Evolutionary conservation across 129 eudicot genomes (phyloP).

Genomic region (Saussurea involucrata): DNA sequence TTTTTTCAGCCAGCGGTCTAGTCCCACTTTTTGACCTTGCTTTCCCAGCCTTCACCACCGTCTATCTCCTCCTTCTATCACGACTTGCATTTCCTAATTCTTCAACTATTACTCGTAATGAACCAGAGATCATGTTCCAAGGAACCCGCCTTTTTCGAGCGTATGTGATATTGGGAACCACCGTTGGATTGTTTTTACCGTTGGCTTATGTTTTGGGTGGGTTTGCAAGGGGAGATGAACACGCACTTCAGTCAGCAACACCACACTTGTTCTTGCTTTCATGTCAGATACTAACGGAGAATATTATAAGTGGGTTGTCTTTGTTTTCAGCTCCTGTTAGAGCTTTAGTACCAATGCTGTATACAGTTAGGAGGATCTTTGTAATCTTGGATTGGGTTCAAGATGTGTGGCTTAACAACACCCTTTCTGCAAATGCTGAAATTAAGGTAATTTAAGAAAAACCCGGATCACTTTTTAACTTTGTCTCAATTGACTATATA

Average conservation of each 20-base stretch:
- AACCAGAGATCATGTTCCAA: slow-evolving; percentile 20
- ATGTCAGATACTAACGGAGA: slow-evolving; percentile 81
- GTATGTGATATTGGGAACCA: slow-evolving; percentile 62
- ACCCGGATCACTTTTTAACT: no score
- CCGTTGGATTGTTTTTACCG: slow-evolving; percentile 69
- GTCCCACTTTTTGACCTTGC: slow-evolving; percentile 78
- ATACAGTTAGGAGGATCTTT: slow-evolving; percentile 71
- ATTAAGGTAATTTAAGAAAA: no score
- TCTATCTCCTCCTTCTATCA: slow-evolving; percentile 54
- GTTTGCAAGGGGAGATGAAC: slow-evolving; percentile 87
- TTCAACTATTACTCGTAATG: slow-evolving; percentile 7
- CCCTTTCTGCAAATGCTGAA: slow-evolving; percentile 50
- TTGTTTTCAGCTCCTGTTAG: slow-evolving; percentile 91
- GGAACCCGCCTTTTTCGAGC: slow-evolving; percentile 55
- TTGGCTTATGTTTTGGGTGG: slow-evolving; percentile 90
- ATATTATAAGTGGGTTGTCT: slow-evolving; percentile 62
- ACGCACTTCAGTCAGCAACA: slow-evolving; percentile 77
- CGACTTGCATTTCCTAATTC: slow-evolving; percentile 54
- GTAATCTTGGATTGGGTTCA: slow-evolving; percentile 78
- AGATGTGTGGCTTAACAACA: slow-evolving; percentile 76
- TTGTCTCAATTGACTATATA: no score
- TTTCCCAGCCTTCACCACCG: slow-evolving; percentile 68
- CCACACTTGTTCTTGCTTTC: slow-evolving; percentile 84
- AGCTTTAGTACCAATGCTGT: slow-evolving; percentile 81
- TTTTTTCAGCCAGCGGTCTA: slow-evolving; percentile 85